Conservation (phyloP, 805 yeast genomes). For the Lipomyces orientalis region DNA sequence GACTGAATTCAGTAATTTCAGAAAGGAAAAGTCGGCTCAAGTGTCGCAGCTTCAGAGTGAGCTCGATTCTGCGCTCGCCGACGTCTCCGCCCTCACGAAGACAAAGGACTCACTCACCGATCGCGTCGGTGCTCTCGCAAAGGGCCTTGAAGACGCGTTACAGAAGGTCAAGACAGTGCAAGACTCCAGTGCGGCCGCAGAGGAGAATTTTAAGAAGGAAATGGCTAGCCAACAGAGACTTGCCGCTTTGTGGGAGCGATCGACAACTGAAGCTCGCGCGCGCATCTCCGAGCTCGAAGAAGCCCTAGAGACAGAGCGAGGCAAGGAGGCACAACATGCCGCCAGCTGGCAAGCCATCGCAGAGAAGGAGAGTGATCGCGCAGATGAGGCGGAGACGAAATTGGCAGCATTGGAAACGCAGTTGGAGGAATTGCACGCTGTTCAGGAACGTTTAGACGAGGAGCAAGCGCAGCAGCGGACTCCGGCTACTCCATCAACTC, state of each 20-base stretch:
- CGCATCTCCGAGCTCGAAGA: slow-evolving; percentile 62
- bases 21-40: slow-evolving; percentile 46
- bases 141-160: slow-evolving; percentile 52
- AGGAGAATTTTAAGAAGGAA: slow-evolving; percentile 61
- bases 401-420: slow-evolving; percentile 54
- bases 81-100: slow-evolving; percentile 41
- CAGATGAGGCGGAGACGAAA: slow-evolving; percentile 47
- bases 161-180: slow-evolving; percentile 55
- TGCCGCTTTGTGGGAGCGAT: slow-evolving; percentile 59
- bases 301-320: slow-evolving; percentile 51
- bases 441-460: slow-evolving; percentile 22
- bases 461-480: slow-evolving; percentile 15
- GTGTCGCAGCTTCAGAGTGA: slow-evolving; percentile 46
- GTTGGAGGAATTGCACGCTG: slow-evolving; percentile 42
- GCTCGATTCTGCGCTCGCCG: slow-evolving; percentile 48
- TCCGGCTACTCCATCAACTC: slow-evolving; percentile 30
- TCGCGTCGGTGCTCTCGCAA: slow-evolving; percentile 49
- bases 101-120: slow-evolving; percentile 46
- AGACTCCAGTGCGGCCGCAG: slow-evolving; percentile 51
- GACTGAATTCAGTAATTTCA: slow-evolving; percentile 44
- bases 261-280: slow-evolving; percentile 56
- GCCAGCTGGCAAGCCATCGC: slow-evolving; percentile 48
- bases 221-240: slow-evolving; percentile 66
- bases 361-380: slow-evolving; percentile 49
- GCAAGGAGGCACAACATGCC: slow-evolving; percentile 48